These are phyloP conservation scores for Mortierella sp. DNA, from an alignment of 371 early-diverging fungal genomes.

Conservation along the genomic window DNA sequence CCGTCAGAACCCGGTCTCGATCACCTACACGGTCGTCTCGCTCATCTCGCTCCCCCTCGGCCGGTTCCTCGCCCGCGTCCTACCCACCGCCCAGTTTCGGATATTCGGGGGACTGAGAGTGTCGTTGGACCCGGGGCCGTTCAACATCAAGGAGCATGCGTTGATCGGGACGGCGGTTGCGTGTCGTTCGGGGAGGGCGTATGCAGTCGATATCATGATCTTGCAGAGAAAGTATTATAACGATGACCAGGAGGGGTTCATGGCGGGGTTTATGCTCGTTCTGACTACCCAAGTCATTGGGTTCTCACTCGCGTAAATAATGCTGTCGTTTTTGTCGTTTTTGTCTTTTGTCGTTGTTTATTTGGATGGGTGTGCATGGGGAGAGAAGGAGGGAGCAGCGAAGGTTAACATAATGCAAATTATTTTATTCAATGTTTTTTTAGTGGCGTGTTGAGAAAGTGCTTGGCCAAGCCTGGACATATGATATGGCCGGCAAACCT, in stretches of 20 bases:
- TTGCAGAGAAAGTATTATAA: slow-evolving; percentile 75
- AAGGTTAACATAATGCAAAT: neutral
- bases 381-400: neutral
- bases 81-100: slow-evolving; percentile 61
- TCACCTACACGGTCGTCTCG: slow-evolving; percentile 68
- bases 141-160: slow-evolving; percentile 82
- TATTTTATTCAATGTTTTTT: neutral
- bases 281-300: slow-evolving; percentile 81
- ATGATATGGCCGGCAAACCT: slow-evolving; percentile 90
- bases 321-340: neutral
- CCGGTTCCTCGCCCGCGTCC: slow-evolving; percentile 67
- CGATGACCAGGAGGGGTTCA: slow-evolving; percentile 72
- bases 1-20: slow-evolving; percentile 72
- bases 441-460: slow-evolving; percentile 74
- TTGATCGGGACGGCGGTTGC: slow-evolving; percentile 63
- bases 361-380: neutral
- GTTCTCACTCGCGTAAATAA: slow-evolving; percentile 74
- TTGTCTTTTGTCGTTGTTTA: neutral
- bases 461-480: slow-evolving; percentile 76
- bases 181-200: slow-evolving; percentile 66
- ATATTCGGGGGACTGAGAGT: slow-evolving; percentile 61
- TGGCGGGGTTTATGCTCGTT: slow-evolving; percentile 70
- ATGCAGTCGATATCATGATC: slow-evolving; percentile 77
- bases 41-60: slow-evolving; percentile 76
- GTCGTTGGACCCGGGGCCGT: slow-evolving; percentile 76